Evolutionary conservation across 805 yeast genomes (phyloP).

Genomic region (Wickerhamiella dianesei): DNA sequence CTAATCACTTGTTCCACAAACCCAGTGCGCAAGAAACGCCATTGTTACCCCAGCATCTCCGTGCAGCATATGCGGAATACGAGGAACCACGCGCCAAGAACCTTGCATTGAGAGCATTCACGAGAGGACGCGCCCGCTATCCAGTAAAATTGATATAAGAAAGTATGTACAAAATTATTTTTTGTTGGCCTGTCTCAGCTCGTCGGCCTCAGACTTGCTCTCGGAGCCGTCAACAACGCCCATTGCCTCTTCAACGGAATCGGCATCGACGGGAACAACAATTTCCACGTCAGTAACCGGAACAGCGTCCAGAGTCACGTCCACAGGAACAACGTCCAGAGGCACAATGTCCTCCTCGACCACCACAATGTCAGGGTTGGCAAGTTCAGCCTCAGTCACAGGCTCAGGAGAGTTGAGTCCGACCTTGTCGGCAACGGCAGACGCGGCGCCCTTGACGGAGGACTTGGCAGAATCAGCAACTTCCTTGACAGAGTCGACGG

Average conservation of each 20-base stretch:
- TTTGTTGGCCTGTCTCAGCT: not conserved
- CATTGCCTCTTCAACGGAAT: not conserved
- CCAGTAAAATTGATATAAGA: slow-evolving; percentile 11
- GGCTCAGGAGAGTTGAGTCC: not conserved
- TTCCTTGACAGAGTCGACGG: slow-evolving; percentile 1
- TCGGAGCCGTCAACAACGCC: not conserved
- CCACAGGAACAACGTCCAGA: not conserved
- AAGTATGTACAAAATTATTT: not conserved
- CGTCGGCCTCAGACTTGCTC: not conserved
- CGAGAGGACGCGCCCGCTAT: slow-evolving; percentile 13
- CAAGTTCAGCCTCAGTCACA: not conserved
- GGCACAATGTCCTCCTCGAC: not conserved
- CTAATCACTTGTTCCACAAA: slow-evolving; percentile 14
- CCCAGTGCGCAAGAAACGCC: slow-evolving; percentile 18
- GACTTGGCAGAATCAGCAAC: no score
- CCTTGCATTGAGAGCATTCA: slow-evolving; percentile 13
- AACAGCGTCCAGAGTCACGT: not conserved
- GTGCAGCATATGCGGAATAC: slow-evolving; percentile 17
- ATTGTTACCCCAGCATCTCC: slow-evolving; percentile 17
- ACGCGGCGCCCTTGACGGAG: not conserved
- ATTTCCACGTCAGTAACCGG: not conserved
- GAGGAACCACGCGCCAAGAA: slow-evolving; percentile 13
- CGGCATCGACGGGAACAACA: not conserved
- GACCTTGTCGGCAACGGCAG: not conserved
- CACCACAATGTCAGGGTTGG: not conserved